phyloP scores from a whole-genome alignment of 805 yeast genomes.

The Saccharomycopsis guyanensis region DNA sequence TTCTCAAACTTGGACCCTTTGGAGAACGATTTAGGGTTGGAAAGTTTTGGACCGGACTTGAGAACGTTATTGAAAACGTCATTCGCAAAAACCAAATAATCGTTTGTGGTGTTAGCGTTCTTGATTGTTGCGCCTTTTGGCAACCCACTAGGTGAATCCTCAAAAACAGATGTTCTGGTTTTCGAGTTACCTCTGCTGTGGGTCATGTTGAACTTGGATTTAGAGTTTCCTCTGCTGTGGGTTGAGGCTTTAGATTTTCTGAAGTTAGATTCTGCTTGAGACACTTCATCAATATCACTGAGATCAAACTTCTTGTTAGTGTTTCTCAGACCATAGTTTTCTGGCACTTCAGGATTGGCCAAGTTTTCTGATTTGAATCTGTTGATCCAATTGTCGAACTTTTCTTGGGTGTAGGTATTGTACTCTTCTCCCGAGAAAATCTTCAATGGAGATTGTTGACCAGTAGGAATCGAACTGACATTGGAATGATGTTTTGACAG shows the following conservation, averaged over 20 bases:
- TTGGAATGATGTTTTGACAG: neutral
- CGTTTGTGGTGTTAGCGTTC: conserved; percentile 1
- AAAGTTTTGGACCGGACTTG: conserved; percentile 15
- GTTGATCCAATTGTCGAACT: conserved; percentile 16
- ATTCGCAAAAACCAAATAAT: conserved; percentile 15
- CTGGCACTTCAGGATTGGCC: neutral
- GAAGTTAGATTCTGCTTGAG: neutral
- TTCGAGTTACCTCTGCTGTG: conserved; percentile 8
- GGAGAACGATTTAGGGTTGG: neutral
- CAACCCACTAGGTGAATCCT: neutral
- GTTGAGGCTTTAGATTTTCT: neutral
- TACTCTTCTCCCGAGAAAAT: conserved; percentile 17
- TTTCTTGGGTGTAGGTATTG: conserved; percentile 20
- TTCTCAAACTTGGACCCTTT: neutral
- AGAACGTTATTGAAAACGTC: conserved; percentile 14
- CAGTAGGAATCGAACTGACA: conserved; percentile 3
- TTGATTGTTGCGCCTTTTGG: neutral
- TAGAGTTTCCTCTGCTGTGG: neutral
- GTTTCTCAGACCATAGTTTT: neutral
- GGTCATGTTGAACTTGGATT: neutral
- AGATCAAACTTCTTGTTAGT: neutral
- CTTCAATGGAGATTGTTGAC: conserved; percentile 21
- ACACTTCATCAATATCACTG: neutral
- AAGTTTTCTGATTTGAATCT: conserved; percentile 1
- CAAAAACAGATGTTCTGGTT: neutral